These are phyloP conservation scores for Actinomucor elegans DNA, from an alignment of 371 early-diverging fungal genomes.

Conservation along the genomic window DNA sequence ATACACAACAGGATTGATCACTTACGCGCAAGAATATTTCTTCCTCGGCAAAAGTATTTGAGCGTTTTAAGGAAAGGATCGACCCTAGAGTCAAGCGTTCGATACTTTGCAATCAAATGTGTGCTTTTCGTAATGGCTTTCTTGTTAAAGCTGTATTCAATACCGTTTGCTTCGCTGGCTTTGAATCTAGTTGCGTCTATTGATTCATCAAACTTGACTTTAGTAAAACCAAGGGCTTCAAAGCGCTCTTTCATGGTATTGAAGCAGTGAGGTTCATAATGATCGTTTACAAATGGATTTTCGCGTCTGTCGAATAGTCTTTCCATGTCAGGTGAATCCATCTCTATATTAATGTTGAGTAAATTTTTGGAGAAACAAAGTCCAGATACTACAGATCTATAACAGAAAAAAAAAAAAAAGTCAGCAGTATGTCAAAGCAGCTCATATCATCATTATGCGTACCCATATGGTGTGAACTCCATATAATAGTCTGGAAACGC, in stretches of 20 bases:
- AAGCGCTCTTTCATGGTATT: neutral
- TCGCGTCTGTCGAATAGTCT: neutral
- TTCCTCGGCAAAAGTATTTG: slow-evolving; percentile 2
- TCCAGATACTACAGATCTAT: slow-evolving; percentile 3
- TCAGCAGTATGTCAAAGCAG: neutral
- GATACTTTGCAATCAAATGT: slow-evolving; percentile 2
- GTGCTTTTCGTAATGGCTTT: neutral
- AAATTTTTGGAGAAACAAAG: neutral
- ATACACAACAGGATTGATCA: neutral
- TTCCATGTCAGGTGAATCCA: slow-evolving; percentile 8
- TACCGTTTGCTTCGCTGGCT: too few relatives aligned
- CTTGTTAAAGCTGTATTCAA: slow-evolving; percentile 15
- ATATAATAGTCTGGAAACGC: slow-evolving; percentile 7
- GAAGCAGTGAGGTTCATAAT: neutral
- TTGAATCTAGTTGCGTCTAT: neutral
- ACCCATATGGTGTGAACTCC: slow-evolving; percentile 14
- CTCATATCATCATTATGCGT: neutral
- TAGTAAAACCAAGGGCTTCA: neutral
- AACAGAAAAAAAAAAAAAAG: too few relatives aligned
- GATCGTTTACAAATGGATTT: too few relatives aligned
- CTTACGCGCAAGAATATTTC: slow-evolving; percentile 7
- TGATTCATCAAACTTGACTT: neutral
- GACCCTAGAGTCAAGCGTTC: slow-evolving; percentile 4
- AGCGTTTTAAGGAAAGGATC: neutral
- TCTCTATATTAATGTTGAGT: slow-evolving; percentile 4